Evolutionary conservation across 768 basidiomycete species (phyloP).

Genomic region (Tricholoma matsutake): DNA sequence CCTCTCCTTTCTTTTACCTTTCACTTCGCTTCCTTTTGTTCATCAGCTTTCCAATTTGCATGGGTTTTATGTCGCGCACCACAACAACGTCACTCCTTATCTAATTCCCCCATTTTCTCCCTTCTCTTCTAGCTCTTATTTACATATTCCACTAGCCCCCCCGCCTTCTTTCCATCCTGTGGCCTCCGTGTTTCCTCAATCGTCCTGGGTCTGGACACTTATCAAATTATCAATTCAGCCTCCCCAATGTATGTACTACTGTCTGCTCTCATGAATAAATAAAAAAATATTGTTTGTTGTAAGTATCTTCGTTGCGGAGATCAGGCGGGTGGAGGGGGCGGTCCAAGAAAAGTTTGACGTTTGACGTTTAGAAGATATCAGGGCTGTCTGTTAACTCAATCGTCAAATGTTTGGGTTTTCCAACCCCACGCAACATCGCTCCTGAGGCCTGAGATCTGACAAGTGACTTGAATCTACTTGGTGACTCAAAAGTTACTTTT

Average conservation of each 20-base stretch:
- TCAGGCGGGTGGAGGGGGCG: background rate
- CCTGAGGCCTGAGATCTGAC: background rate
- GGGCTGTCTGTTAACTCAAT: background rate
- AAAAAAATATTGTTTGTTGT: background rate
- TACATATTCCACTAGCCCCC: background rate
- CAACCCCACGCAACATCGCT: background rate
- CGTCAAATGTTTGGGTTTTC: background rate
- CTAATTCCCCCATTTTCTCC: background rate
- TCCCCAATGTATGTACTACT: constrained; percentile 26
- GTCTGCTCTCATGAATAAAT: constrained; percentile 10
- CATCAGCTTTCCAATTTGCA: background rate
- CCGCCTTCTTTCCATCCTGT: constrained; percentile 2
- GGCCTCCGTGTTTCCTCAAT: constrained; percentile 3
- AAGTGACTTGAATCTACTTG: too few species aligned
- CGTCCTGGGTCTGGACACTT: constrained; percentile 10
- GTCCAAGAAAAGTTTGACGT: background rate
- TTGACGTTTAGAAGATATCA: background rate
- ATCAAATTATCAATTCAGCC: constrained; percentile 13
- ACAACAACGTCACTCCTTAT: background rate
- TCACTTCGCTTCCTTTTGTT: background rate
- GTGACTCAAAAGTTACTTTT: too few species aligned
- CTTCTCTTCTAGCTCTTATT: background rate
- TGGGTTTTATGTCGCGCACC: constrained; percentile 5
- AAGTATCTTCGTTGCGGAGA: background rate
- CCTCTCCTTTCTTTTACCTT: background rate